Evolutionary conservation across 2,329 filamentous ascomycete species (phyloP).

Genomic region (Arachnopeziza araneosa): DNA sequence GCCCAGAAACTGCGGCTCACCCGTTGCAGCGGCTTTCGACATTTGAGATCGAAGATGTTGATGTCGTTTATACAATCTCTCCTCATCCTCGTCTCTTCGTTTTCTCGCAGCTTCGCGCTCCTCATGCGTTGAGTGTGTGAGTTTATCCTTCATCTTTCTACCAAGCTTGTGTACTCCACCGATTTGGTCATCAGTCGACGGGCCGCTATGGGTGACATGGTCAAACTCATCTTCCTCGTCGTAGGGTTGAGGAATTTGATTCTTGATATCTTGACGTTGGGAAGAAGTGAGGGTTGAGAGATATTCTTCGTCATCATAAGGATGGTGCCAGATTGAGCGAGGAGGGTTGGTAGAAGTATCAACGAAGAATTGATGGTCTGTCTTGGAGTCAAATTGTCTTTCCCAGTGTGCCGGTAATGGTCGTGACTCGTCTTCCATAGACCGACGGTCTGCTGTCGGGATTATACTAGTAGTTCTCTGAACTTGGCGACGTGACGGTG

Average conservation of each 20-base stretch:
- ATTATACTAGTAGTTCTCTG: constrained; percentile 30
- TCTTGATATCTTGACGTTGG: constrained; percentile 43
- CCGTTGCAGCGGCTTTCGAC: background rate
- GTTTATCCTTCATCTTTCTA: constrained; percentile 52
- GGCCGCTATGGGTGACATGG: background rate
- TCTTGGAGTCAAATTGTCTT: constrained; percentile 47
- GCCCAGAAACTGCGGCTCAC: background rate
- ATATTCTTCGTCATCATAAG: constrained; percentile 53
- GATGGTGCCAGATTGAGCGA: constrained; percentile 55
- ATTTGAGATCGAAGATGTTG: background rate
- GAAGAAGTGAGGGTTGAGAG: constrained; percentile 41
- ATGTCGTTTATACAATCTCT: constrained; percentile 37
- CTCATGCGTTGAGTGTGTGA: constrained; percentile 51
- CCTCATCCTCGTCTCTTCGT: constrained; percentile 44
- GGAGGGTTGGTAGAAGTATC: constrained; percentile 49
- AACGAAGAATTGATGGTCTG: constrained; percentile 57
- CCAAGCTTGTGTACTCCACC: constrained; percentile 40
- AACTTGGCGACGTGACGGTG: background rate
- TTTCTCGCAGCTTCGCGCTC: constrained; percentile 43
- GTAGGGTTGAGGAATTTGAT: constrained; percentile 20
- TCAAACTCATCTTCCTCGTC: background rate
- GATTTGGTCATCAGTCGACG: constrained; percentile 10
- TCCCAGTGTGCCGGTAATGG: constrained; percentile 52
- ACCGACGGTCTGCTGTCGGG: constrained; percentile 44
- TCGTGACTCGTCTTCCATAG: constrained; percentile 56